Evolutionary conservation across 768 basidiomycete genomes (phyloP), one percentile per base, ranked within the genome.

Genomic region (Leccinellum luteum): DNA sequence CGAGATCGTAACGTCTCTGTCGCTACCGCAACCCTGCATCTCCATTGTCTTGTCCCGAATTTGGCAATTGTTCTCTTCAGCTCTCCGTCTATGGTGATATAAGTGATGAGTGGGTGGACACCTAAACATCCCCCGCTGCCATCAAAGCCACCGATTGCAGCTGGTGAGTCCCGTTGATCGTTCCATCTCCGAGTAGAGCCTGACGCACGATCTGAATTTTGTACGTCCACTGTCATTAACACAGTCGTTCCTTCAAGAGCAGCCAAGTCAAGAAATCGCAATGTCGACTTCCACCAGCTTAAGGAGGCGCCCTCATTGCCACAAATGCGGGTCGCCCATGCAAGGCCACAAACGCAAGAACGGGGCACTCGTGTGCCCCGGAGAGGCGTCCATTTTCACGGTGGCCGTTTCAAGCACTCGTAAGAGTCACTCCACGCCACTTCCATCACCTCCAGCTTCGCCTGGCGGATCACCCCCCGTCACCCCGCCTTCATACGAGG

Each of bases 281-380:
- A 71, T 72, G 69, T 65, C 69, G 17, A 64, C 68, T 35, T 65
- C 68, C 45, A 59, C 69, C 21, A 71, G 70, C 50, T 41, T 61
- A 23, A 73, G 71, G 55, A 74, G 54, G 56, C 72, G 71, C n/a
- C 71, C 71, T 38, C 73, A 71, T 51, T 72, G 71, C 35, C 72
- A 73, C 64, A 74, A 59, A 53, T 72, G 71, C 41, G 69, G 71
- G 35, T 64, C 59, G 19, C 65, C 63, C 38, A 72, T 72, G 71
- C 71, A 71, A 45, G 71, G 71, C 15, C 71, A 72, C 43, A 70
- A 58, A 51, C 71, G 73, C 38, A 69, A 64, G 58, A 69, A 67
- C 41, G 73, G 73, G 50, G 61, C 51, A 23, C 52, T 73, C 49
- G 52, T 74, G 38, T 73, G 72, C 28, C 69, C 71, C 17, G 57